A percentile compares a stretch with the other conserved stretches of the same genome.
Conservation (phyloP, 2,329 filamentous ascomycete genomes). For the Stylonectria norvegica region DNA sequence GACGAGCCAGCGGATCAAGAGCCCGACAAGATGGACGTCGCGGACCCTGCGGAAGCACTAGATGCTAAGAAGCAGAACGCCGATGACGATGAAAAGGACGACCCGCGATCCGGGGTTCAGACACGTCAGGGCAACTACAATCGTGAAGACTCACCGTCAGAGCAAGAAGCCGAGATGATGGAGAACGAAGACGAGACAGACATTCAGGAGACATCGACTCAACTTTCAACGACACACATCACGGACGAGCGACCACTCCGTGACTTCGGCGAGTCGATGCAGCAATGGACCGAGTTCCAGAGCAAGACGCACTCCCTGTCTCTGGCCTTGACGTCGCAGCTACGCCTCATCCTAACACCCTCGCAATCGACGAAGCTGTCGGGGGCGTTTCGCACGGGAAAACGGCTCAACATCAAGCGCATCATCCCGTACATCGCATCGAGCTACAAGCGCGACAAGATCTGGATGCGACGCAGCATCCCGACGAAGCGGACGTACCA, state of each 20-base stretch:
- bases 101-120: constrained; percentile 57
- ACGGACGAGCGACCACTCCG: constrained; percentile 44
- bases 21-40: constrained; percentile 44
- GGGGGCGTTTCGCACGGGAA: constrained; percentile 94
- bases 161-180: constrained; percentile 41
- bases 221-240: constrained; percentile 73
- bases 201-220: constrained; percentile 54
- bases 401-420: constrained; percentile 97
- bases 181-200: constrained; percentile 47
- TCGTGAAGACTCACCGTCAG: constrained; percentile 44
- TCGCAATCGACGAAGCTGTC: constrained; percentile 95
- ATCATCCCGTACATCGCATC: constrained; percentile 99
- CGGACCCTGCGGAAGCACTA: constrained; percentile 31
- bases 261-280: constrained; percentile 56
- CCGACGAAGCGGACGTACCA: constrained; percentile 95
- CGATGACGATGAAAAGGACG: constrained; percentile 47
- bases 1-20: constrained; percentile 42
- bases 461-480: constrained; percentile 94
- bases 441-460: constrained; percentile 98
- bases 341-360: constrained; percentile 90
- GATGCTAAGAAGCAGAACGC: constrained; percentile 42
- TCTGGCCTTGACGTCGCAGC: constrained; percentile 85
- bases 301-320: constrained; percentile 80
- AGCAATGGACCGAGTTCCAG: constrained; percentile 84
- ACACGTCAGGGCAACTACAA: constrained; percentile 58